phyloP scores from a whole-genome alignment of 1,284 basidiomycete genomes.

The Rhodotorula mucilaginosa region DNA sequence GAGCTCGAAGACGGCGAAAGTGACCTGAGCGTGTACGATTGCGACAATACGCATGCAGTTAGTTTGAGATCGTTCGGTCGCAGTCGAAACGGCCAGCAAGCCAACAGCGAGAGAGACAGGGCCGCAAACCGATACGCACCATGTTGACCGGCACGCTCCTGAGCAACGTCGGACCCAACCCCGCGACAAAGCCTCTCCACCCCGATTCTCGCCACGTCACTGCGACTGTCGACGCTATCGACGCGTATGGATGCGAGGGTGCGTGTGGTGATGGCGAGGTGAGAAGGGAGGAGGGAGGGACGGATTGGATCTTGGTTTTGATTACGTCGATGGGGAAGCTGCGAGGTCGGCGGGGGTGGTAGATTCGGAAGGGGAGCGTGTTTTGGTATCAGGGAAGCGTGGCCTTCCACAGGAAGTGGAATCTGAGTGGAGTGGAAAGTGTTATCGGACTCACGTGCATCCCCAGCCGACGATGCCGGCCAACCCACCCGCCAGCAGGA shows the following conservation, averaged over 20 bases:
- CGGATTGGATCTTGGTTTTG: constrained; percentile 77
- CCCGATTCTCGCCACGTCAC: constrained; percentile 68
- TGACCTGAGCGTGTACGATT: constrained; percentile 13
- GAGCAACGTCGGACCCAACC: constrained; percentile 72
- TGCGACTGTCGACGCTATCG: constrained; percentile 59
- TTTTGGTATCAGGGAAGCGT: too few relatives aligned
- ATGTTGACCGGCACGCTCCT: constrained; percentile 59
- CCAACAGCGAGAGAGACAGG: neutral
- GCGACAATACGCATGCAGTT: neutral
- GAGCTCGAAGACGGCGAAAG: constrained; percentile 29
- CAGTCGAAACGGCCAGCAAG: neutral
- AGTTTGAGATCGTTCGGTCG: neutral
- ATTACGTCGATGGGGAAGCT: constrained; percentile 73
- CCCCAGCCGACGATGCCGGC: constrained; percentile 60
- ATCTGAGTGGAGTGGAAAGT: too few relatives aligned
- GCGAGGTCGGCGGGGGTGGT: neutral
- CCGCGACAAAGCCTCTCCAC: constrained; percentile 65
- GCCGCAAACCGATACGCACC: constrained; percentile 43
- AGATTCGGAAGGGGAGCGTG: neutral
- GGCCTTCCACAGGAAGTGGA: too few relatives aligned
- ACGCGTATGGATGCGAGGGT: constrained; percentile 53
- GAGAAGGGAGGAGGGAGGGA: constrained; percentile 9
- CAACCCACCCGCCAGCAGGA: constrained; percentile 72
- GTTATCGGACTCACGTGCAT: constrained; percentile 40
- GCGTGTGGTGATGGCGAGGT: neutral